Base-by-base conservation (phyloP, 345 rosid genomes). In the Citrus sp. region DNA sequence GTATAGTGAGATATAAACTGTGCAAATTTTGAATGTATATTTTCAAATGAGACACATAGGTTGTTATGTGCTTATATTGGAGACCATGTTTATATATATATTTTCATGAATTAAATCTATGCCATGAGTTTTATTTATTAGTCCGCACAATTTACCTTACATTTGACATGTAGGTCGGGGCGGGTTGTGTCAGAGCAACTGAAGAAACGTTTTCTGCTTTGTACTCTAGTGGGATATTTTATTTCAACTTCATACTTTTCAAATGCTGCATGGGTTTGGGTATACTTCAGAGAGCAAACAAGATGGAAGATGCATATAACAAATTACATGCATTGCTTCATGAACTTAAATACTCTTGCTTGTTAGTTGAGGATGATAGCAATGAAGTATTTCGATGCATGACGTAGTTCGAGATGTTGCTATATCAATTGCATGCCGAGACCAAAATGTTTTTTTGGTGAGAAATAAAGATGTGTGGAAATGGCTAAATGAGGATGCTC, bases 241-340 rank as follows among this genome's bases (percentile, higher is more conserved):
- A n/a, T 13, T 32, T 6, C 2, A 2, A 7, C 71, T 49, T 1
- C 6, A 16, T 19, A 66, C 59, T 51, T 81, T 16, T 81, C 25
- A 25, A 27, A 8, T 61, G 71, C 9, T 9, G 56, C 32, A 25
- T 66, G 28, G 87, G 84, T 7, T 49, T 78, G 78, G 76, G 59
- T 18, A 14, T 78, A 24, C 51, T 81, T 1, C 16, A 61, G 3
- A 58, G 30, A 8, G 16, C 9, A 8, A 4, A 8, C 4, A 78
- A 55, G 8, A 16, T 66, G 14, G 55, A 72, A 32, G 70, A 38
- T 22, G 84, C 82, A 56, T 61, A 78, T 22, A 55, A 72, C 1
- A 61, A 54, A 27, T 24, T 60, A 35, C 7, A 10, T 32, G 22
- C 38, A 0, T 24, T 75, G 59, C 27, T 76, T 0, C 0, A 6